Percentiles rank a stretch among this genome's conserved stretches.
Evolutionary conservation across 352 stramenopile genomes (phyloP).

Genomic region (Globisporangium rhizosaccharum): DNA sequence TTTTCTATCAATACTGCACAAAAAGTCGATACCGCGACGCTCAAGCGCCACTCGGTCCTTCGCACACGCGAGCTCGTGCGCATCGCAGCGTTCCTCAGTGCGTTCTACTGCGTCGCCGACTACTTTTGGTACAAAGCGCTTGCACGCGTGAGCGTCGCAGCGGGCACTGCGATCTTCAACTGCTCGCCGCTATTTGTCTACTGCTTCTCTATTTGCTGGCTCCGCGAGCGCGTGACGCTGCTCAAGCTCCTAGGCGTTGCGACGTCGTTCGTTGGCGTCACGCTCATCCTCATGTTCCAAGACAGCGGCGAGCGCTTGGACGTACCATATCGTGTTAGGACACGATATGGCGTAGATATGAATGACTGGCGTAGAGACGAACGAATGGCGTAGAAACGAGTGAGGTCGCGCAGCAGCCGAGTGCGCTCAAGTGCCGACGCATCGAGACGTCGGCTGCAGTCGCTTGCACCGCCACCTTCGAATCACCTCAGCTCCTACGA

Average conservation of each 20-base stretch:
- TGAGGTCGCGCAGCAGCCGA: background rate
- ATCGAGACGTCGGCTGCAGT: background rate
- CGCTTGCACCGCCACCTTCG: background rate
- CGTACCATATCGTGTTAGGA: background rate
- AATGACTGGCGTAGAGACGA: background rate
- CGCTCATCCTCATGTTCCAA: slow-evolving; percentile 39
- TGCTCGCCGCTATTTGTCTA: slow-evolving; percentile 59
- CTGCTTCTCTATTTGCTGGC: slow-evolving; percentile 59
- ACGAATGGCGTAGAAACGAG: background rate
- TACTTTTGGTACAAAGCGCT: slow-evolving; percentile 63
- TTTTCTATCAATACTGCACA: no score
- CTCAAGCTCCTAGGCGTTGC: slow-evolving; percentile 40
- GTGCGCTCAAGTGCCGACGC: background rate
- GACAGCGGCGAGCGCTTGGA: slow-evolving; percentile 21
- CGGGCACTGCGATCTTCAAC: slow-evolving; percentile 54
- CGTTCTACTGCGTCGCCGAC: slow-evolving; percentile 44
- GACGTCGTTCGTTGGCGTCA: slow-evolving; percentile 37
- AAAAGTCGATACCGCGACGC: slow-evolving; percentile 1
- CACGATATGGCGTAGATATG: background rate
- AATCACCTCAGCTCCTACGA: background rate
- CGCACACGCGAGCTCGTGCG: slow-evolving; percentile 22
- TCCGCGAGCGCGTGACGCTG: slow-evolving; percentile 31
- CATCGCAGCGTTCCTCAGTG: slow-evolving; percentile 32
- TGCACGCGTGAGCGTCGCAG: slow-evolving; percentile 35
- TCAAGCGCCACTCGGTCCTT: slow-evolving; percentile 32